Evolutionary conservation across 2,329 filamentous ascomycete genomes (phyloP).

Genomic region (Coniella vitis): DNA sequence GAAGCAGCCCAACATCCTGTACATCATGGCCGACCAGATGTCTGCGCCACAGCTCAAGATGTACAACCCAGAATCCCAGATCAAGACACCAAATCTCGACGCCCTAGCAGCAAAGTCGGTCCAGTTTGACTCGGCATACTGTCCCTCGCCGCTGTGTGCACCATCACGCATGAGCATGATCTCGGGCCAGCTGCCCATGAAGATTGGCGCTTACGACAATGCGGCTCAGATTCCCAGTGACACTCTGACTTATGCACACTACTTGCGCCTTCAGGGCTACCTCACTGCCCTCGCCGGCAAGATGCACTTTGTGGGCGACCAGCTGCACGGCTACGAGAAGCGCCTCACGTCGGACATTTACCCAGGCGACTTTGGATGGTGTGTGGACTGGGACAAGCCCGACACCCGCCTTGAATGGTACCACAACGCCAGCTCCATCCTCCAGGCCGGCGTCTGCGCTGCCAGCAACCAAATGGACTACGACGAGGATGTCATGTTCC

Average conservation of each 20-base stretch:
- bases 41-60: conserved; percentile 86
- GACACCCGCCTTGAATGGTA: conserved; percentile 87
- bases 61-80: conserved; percentile 81
- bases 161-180: conserved; percentile 94
- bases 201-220: conserved; percentile 89
- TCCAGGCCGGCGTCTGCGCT: conserved; percentile 82
- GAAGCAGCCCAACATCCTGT: conserved; percentile 64
- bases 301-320: conserved; percentile 96
- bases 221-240: conserved; percentile 78
- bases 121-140: conserved; percentile 91
- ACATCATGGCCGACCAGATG: conserved; percentile 96
- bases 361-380: conserved; percentile 89
- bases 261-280: conserved; percentile 76
- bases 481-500: conserved; percentile 93
- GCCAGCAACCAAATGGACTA: conserved; percentile 94
- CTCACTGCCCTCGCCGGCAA: conserved; percentile 88
- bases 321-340: conserved; percentile 89
- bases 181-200: conserved; percentile 82
- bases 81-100: conserved; percentile 88
- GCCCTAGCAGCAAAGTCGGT: conserved; percentile 73
- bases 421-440: conserved; percentile 89
- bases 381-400: conserved; percentile 91
- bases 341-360: conserved; percentile 94
- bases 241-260: conserved; percentile 87
- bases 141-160: conserved; percentile 85